phyloP scores from a whole-genome alignment of 176 grass and related monocot species.

The Olyra latifolia region DNA sequence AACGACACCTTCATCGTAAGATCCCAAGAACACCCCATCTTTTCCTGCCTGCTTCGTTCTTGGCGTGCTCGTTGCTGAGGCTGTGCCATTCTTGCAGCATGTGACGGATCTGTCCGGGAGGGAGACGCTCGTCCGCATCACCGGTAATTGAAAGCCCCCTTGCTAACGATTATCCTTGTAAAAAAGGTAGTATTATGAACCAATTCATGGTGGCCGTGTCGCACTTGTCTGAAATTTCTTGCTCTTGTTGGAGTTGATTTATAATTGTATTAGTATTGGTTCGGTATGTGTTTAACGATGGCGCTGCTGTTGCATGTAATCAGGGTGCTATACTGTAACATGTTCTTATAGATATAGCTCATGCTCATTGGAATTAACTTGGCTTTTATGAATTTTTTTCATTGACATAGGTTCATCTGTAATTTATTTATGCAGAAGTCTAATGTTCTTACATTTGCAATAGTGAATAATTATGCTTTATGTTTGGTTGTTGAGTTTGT shows the following conservation, averaged over 20 bases:
- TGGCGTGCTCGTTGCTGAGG: background rate
- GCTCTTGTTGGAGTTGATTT: background rate
- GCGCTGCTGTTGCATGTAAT: background rate
- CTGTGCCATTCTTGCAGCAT: constrained; percentile 45
- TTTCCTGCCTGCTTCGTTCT: background rate
- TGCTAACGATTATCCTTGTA: background rate
- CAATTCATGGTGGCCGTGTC: background rate
- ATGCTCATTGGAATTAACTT: background rate
- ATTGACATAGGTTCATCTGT: background rate
- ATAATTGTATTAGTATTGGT: background rate
- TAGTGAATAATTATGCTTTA: background rate
- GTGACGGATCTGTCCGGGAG: constrained; percentile 89
- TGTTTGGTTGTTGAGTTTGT: background rate
- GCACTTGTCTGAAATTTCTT: background rate
- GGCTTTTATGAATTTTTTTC: background rate
- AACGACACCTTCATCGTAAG: constrained; percentile 85
- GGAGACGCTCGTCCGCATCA: constrained; percentile 91
- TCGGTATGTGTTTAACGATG: background rate
- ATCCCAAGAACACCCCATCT: background rate
- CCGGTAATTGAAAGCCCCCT: constrained; percentile 36
- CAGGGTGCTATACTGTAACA: background rate
- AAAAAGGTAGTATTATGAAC: background rate
- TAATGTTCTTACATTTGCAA: background rate
- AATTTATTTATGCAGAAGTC: background rate
- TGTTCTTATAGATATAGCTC: background rate